Conservation (phyloP, 2,329 filamentous ascomycete genomes). For the Cordyceps militaris region DNA sequence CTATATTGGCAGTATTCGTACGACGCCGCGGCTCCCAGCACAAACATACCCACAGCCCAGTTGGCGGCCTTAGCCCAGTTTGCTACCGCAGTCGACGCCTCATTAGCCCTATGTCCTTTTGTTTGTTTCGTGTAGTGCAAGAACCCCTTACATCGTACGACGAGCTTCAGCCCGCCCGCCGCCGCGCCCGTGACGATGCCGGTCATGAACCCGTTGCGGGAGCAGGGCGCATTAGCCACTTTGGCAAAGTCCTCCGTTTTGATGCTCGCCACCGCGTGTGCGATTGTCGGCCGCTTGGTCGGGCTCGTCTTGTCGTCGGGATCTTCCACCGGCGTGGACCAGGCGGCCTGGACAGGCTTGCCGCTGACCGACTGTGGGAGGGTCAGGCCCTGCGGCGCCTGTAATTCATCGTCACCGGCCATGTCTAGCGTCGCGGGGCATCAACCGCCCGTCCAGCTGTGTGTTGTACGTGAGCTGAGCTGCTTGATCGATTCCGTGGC, state of each 20-base stretch:
- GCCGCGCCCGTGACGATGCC: conserved; percentile 77
- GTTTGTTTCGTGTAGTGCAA: background rate
- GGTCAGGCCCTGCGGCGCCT: background rate
- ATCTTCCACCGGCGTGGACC: conserved; percentile 12
- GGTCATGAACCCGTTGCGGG: conserved; percentile 71
- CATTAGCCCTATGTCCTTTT: background rate
- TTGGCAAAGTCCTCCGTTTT: conserved; percentile 61
- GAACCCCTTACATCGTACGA: conserved; percentile 62
- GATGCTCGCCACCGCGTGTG: conserved; percentile 60
- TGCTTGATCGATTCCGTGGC: background rate
- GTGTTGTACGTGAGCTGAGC: background rate
- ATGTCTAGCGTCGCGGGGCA: background rate
- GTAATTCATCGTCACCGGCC: background rate
- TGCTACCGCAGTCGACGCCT: background rate
- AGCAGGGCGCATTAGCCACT: conserved; percentile 75
- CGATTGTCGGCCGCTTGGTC: conserved; percentile 33
- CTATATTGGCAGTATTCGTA: conserved; percentile 81
- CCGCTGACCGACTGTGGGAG: conserved; percentile 7
- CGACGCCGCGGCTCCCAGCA: conserved; percentile 59
- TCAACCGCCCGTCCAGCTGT: background rate
- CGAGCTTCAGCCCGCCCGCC: conserved; percentile 64
- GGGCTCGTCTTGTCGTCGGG: conserved; percentile 14
- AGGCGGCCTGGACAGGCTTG: conserved; percentile 5
- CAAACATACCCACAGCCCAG: conserved; percentile 77
- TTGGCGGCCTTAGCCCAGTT: conserved; percentile 53